phyloP scores from a whole-genome alignment of 768 basidiomycete genomes.

The Paxillus ammoniavirescens region DNA sequence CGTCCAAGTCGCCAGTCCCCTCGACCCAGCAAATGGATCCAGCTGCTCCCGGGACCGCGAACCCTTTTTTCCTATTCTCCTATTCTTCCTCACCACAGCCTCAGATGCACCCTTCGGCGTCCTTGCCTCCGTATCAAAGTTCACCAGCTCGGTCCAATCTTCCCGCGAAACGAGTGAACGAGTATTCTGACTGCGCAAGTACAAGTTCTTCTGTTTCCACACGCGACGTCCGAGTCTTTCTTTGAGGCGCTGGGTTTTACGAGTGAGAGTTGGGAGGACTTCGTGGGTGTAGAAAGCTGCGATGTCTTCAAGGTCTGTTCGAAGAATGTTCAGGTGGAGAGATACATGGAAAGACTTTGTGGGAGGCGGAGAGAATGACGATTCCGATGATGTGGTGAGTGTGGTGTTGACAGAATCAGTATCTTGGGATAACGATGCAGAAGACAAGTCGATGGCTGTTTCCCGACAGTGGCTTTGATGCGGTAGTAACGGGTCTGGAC shows the following conservation, averaged over 20 bases:
- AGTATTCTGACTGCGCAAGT: slow-evolving; percentile 32
- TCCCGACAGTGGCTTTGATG: neutral
- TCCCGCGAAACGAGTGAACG: slow-evolving; percentile 41
- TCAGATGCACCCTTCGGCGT: neutral
- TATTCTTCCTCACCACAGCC: neutral
- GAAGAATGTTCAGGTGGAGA: slow-evolving; percentile 55
- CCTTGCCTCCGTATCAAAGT: slow-evolving; percentile 33
- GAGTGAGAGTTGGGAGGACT: slow-evolving; percentile 44
- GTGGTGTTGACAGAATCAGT: slow-evolving; percentile 11
- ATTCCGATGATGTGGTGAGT: slow-evolving; percentile 27
- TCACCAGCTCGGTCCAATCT: slow-evolving; percentile 51
- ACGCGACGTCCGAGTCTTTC: slow-evolving; percentile 79
- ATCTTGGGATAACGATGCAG: neutral
- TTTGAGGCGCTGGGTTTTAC: slow-evolving; percentile 62
- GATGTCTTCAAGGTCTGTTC: slow-evolving; percentile 53
- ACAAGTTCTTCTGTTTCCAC: slow-evolving; percentile 60
- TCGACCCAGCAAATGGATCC: slow-evolving; percentile 1
- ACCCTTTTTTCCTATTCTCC: neutral
- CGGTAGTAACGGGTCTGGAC: neutral
- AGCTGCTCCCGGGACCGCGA: neutral
- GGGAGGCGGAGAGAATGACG: slow-evolving; percentile 17
- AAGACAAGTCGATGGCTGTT: neutral
- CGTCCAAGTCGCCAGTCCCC: slow-evolving; percentile 8
- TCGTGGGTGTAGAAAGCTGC: slow-evolving; percentile 37
- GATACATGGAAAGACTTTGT: slow-evolving; percentile 44